phyloP scores from a whole-genome alignment of 2,329 filamentous ascomycete genomes.

The Arthrobotrys megalospora region DNA sequence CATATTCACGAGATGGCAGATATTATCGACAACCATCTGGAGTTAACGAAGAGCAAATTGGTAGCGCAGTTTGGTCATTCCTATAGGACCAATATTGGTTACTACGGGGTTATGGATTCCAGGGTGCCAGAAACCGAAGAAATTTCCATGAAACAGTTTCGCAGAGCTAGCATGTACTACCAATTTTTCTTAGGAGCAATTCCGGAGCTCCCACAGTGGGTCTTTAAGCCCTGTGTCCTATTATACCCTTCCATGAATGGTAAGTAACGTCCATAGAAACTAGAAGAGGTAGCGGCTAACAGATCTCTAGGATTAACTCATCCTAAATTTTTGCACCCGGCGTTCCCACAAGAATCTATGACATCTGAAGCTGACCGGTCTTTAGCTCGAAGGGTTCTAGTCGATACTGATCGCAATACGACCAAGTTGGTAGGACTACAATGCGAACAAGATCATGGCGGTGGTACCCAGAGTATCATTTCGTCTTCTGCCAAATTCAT shows the following conservation, averaged over 20 bases:
- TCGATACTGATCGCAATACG: too few relatives aligned
- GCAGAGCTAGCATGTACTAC: constrained; percentile 13
- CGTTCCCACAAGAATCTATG: neutral
- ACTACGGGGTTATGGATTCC: neutral
- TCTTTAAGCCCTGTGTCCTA: neutral
- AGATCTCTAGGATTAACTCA: neutral
- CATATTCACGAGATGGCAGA: constrained; percentile 24
- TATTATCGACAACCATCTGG: constrained; percentile 11
- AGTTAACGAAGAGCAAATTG: constrained; percentile 5
- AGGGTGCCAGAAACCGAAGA: constrained; percentile 9
- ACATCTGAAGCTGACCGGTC: too few relatives aligned
- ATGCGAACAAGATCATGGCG: too few relatives aligned
- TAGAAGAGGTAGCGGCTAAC: neutral
- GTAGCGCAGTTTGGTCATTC: constrained; percentile 21
- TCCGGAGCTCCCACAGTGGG: neutral
- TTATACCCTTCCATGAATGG: neutral
- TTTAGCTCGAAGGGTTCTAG: too few relatives aligned
- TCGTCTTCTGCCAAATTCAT: too few relatives aligned
- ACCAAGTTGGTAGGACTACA: too few relatives aligned
- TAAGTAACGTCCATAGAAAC: neutral
- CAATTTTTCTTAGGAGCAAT: constrained; percentile 26
- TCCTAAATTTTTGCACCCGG: neutral
- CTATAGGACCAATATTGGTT: neutral
- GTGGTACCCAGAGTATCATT: too few relatives aligned
- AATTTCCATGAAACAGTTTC: constrained; percentile 19